These are phyloP conservation scores for Sugiyamaella qingdaonensis DNA, from an alignment of 805 yeast genomes.

Conservation along the genomic window DNA sequence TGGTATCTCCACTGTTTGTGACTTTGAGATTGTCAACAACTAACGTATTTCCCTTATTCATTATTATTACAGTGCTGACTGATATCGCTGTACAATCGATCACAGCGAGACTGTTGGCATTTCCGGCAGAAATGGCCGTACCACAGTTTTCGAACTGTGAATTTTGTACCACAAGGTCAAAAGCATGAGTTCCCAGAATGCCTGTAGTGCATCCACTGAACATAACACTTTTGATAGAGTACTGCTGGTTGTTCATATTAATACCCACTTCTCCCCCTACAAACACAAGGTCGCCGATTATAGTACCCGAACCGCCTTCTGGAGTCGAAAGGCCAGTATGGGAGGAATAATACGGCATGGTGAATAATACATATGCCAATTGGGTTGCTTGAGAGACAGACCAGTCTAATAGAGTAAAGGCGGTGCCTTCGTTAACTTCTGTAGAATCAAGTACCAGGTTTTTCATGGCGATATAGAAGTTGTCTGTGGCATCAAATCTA, in stretches of 20 bases:
- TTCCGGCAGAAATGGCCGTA: slow-evolving; percentile 4
- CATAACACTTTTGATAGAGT: neutral
- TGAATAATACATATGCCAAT: slow-evolving; percentile 7
- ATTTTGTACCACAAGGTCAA: slow-evolving; percentile 6
- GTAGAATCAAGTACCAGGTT: slow-evolving; percentile 5
- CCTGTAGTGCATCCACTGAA: slow-evolving; percentile 7
- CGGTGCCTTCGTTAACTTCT: neutral
- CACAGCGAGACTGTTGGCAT: slow-evolving; percentile 4
- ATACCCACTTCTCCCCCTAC: slow-evolving; percentile 6
- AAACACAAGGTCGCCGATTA: slow-evolving; percentile 6
- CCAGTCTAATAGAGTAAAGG: slow-evolving; percentile 5
- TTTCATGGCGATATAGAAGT: slow-evolving; percentile 6
- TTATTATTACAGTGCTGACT: neutral
- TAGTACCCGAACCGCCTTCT: slow-evolving; percentile 8
- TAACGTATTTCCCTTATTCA: neutral
- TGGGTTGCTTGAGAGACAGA: slow-evolving; percentile 11
- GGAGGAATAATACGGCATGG: neutral
- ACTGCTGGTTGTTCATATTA: slow-evolving; percentile 11
- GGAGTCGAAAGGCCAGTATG: slow-evolving; percentile 9
- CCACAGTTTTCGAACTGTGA: slow-evolving; percentile 3
- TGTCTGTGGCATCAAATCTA: slow-evolving; percentile 6
- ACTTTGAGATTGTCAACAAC: neutral
- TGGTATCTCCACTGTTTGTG: neutral
- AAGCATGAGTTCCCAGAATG: slow-evolving; percentile 2
- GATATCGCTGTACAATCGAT: slow-evolving; percentile 1